Conservation (phyloP, 345 rosid species). For the Microcos paniculata region DNA sequence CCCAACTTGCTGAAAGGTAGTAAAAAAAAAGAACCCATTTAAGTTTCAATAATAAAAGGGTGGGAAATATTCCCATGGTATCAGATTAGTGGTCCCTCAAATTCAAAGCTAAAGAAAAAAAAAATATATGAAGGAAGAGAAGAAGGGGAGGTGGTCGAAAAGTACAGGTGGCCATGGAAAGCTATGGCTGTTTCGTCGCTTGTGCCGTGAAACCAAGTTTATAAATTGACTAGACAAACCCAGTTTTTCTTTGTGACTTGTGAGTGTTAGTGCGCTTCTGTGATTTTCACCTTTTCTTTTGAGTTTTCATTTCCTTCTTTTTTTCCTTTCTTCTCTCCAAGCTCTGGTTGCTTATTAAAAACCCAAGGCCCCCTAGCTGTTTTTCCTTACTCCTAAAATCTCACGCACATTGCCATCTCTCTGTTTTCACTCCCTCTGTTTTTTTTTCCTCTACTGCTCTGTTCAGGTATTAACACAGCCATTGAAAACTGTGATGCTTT, state of each 20-base stretch:
- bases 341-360: constrained; percentile 7
- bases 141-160: constrained; percentile 15
- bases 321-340: background rate
- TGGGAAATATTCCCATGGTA: constrained; percentile 14
- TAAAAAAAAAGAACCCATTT: background rate
- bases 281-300: constrained; percentile 16
- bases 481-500: background rate
- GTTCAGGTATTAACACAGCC: background rate
- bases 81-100: constrained; percentile 14
- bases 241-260: constrained; percentile 13
- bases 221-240: constrained; percentile 39
- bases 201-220: constrained; percentile 26
- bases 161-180: constrained; percentile 43
- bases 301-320: constrained; percentile 1
- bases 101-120: constrained; percentile 3
- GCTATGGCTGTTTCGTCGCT: constrained; percentile 31
- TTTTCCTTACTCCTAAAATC: background rate
- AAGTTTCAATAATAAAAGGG: background rate
- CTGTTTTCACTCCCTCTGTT: constrained; percentile 31
- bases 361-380: background rate
- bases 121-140: background rate
- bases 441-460: constrained; percentile 10
- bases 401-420: constrained; percentile 19
- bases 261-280: constrained; percentile 33
- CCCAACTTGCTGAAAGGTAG: background rate